These are phyloP conservation scores for Candida berthetii DNA, from an alignment of 805 yeast species.

Conservation along the genomic window DNA sequence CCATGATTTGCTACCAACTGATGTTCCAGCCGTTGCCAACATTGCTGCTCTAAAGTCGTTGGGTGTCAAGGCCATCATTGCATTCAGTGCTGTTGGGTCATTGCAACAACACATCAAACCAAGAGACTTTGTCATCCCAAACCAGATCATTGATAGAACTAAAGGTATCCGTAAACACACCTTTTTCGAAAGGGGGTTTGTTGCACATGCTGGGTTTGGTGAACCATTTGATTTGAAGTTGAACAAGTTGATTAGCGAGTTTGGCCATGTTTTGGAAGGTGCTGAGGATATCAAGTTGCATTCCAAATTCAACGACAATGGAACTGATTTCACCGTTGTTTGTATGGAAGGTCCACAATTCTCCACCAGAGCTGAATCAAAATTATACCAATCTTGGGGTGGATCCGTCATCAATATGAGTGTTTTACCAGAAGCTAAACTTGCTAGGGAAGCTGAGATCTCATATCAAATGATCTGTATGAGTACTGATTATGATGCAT, in stretches of 20 bases:
- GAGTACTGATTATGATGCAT: constrained; percentile 98
- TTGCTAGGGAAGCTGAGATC: constrained; percentile 96
- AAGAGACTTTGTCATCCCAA: constrained; percentile 94
- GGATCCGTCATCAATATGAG: constrained; percentile 97
- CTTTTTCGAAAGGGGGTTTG: constrained; percentile 81
- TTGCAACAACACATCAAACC: constrained; percentile 85
- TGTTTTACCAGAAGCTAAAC: constrained; percentile 92
- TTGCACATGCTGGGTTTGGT: constrained; percentile 96
- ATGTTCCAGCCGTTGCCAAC: constrained; percentile 90
- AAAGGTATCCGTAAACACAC: constrained; percentile 90
- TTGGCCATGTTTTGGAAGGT: constrained; percentile 42
- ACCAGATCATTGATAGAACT: constrained; percentile 94
- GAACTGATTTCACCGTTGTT: constrained; percentile 73
- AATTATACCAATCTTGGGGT: constrained; percentile 79
- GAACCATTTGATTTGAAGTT: constrained; percentile 87
- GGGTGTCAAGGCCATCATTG: constrained; percentile 83
- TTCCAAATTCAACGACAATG: constrained; percentile 53
- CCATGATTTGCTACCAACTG: constrained; percentile 86
- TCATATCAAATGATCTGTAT: constrained; percentile 97
- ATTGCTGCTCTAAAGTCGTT: constrained; percentile 89
- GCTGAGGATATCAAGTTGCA: constrained; percentile 47
- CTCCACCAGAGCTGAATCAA: constrained; percentile 94
- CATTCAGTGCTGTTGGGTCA: constrained; percentile 96
- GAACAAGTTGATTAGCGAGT: constrained; percentile 56
- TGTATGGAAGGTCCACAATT: constrained; percentile 99